phyloP scores from a whole-genome alignment of 1,139 yeast genomes.

The Yarrowia galli region DNA sequence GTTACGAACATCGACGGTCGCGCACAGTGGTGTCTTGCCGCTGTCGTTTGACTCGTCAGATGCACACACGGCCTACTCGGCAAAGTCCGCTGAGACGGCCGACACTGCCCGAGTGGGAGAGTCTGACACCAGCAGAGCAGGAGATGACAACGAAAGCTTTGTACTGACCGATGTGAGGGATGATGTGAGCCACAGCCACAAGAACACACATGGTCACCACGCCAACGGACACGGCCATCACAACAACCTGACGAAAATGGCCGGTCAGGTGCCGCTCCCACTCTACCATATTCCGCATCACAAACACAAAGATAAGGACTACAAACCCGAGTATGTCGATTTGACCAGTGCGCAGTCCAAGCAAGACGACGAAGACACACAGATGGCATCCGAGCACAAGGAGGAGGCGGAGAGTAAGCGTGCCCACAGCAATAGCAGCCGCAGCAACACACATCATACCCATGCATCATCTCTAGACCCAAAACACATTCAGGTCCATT shows the following conservation, averaged over 20 bases:
- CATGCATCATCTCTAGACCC: slow-evolving; percentile 9
- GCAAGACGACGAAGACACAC: slow-evolving; percentile 1
- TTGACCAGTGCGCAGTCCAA: not conserved
- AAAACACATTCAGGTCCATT: slow-evolving; percentile 26
- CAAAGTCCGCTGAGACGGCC: slow-evolving; percentile 21
- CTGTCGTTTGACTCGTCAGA: slow-evolving; percentile 30
- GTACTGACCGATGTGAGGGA: slow-evolving; percentile 23
- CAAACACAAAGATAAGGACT: slow-evolving; percentile 16
- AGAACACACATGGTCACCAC: not conserved
- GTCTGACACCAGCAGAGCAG: not conserved
- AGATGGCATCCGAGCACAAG: slow-evolving; percentile 1
- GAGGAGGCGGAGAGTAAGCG: slow-evolving; percentile 4
- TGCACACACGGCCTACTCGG: slow-evolving; percentile 10
- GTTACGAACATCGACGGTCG: slow-evolving; percentile 12
- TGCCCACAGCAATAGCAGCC: not conserved
- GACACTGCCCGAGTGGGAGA: slow-evolving; percentile 11
- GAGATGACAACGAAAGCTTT: slow-evolving; percentile 16
- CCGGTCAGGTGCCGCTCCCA: slow-evolving; percentile 10
- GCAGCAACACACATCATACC: not conserved
- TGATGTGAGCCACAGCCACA: not conserved
- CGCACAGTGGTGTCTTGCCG: slow-evolving; percentile 17
- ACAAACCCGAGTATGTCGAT: slow-evolving; percentile 11
- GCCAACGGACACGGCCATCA: not conserved
- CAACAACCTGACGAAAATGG: not conserved
- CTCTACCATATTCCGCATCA: slow-evolving; percentile 7